A percentile compares a stretch with the other conserved stretches of the same genome.
Conservation (phyloP, 257 asterid species). For the Pogostemon cablin region DNA sequence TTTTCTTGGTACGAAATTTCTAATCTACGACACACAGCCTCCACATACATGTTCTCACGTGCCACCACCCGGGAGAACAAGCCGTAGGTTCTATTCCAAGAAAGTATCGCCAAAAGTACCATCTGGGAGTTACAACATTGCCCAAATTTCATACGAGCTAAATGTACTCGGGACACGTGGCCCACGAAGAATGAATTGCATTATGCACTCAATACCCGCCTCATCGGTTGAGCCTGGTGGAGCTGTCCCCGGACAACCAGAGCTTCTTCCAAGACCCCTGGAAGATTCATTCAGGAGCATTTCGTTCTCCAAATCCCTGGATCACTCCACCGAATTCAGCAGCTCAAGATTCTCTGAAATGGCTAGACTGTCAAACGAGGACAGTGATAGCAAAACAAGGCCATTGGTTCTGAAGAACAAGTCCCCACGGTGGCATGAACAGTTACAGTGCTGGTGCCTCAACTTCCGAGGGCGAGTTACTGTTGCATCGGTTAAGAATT, state of each 20-base stretch:
- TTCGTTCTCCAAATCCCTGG: slow-evolving; percentile 49
- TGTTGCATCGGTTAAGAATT: slow-evolving; percentile 69
- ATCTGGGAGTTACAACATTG: slow-evolving; percentile 57
- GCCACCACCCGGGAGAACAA: slow-evolving; percentile 49
- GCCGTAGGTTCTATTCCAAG: slow-evolving; percentile 58
- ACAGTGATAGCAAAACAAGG: slow-evolving; percentile 35
- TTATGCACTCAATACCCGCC: slow-evolving; percentile 63
- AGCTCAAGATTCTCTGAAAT: slow-evolving; percentile 60
- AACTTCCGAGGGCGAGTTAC: slow-evolving; percentile 74
- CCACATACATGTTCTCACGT: slow-evolving; percentile 46
- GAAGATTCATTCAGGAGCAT: slow-evolving; percentile 68
- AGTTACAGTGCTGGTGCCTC: slow-evolving; percentile 75
- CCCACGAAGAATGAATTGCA: slow-evolving; percentile 64
- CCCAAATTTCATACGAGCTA: slow-evolving; percentile 65
- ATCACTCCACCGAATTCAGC: slow-evolving; percentile 59
- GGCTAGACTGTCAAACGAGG: slow-evolving; percentile 34
- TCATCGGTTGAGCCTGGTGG: slow-evolving; percentile 64
- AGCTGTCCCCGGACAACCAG: slow-evolving; percentile 57
- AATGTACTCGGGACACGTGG: slow-evolving; percentile 75
- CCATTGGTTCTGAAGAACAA: slow-evolving; percentile 74
- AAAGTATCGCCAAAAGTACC: slow-evolving; percentile 76
- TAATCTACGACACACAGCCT: slow-evolving; percentile 68
- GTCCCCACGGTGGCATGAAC: slow-evolving; percentile 74
- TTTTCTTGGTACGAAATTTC: slow-evolving; percentile 61
- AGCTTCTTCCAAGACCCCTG: slow-evolving; percentile 55